These are phyloP conservation scores for Pelargonium fulgidum DNA, from an alignment of 441 rosid species.

Conservation along the genomic window DNA sequence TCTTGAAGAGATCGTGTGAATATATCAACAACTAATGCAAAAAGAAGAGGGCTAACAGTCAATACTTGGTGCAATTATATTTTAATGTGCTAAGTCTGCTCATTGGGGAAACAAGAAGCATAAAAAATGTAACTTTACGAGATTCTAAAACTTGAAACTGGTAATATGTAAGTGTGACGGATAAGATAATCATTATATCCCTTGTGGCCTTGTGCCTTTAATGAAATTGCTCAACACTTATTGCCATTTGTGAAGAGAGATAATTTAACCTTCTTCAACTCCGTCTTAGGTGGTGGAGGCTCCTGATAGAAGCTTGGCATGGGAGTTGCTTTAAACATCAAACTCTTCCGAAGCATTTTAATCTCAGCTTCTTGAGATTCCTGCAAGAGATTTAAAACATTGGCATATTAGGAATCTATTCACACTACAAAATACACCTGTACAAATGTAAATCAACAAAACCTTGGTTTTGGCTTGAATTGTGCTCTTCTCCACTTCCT, in stretches of 20 bases:
- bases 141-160: constrained; percentile 2
- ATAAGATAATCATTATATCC: not conserved
- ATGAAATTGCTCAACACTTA: not conserved
- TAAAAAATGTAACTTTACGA: not conserved
- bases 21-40: too few species aligned
- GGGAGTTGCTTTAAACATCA: constrained; percentile 92
- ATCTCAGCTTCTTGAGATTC: constrained; percentile 96
- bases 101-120: not conserved
- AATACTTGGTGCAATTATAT: too few species aligned
- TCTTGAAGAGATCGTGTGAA: too few species aligned
- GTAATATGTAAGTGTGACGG: not conserved
- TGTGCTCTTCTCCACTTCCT: constrained; percentile 25
- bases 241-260: constrained; percentile 6
- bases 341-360: constrained; percentile 79
- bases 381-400: constrained; percentile 34
- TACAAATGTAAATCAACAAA: constrained; percentile 17
- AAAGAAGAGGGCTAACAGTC: too few species aligned
- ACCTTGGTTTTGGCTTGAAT: constrained; percentile 87
- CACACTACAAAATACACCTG: constrained; percentile 11
- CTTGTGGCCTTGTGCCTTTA: not conserved
- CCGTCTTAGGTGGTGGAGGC: constrained; percentile 78
- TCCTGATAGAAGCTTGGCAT: constrained; percentile 98
- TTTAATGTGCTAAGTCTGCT: not conserved
- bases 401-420: constrained; percentile 10
- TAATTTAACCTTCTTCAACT: constrained; percentile 70